Percentiles rank a stretch among this genome's conserved stretches.
These are phyloP conservation scores for Solanum clarkiae DNA, from an alignment of 257 asterid species.

Conservation along the genomic window DNA sequence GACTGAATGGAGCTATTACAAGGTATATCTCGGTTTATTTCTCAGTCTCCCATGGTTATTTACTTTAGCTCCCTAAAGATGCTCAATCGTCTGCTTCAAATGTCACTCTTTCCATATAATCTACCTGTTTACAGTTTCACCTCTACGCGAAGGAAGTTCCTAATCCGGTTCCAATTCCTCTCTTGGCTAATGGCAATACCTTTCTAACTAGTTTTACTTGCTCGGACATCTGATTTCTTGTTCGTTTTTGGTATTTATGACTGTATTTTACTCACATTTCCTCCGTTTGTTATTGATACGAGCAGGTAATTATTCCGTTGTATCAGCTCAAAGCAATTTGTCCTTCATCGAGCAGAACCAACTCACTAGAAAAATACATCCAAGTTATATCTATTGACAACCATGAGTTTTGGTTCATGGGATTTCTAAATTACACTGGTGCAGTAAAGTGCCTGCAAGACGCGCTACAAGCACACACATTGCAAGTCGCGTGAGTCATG, in stretches of 20 bases:
- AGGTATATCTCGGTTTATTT: conserved; percentile 33
- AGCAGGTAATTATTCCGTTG: conserved; percentile 75
- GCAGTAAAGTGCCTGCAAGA: conserved; percentile 68
- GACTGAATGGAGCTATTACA: conserved; percentile 91
- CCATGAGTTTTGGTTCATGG: conserved; percentile 97
- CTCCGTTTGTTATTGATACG: not conserved
- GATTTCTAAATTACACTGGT: conserved; percentile 59
- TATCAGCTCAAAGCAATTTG: conserved; percentile 78
- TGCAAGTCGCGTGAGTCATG: conserved; percentile 20
- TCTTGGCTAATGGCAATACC: not conserved
- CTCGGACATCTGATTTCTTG: not conserved
- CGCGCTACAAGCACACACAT: conserved; percentile 21
- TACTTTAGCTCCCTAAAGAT: not conserved
- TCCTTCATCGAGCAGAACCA: conserved; percentile 65
- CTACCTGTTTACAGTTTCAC: not conserved
- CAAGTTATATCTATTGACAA: conserved; percentile 78
- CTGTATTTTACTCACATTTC: not conserved
- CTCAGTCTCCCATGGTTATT: not conserved
- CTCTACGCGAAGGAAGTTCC: not conserved
- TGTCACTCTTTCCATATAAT: not conserved
- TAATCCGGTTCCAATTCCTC: not conserved
- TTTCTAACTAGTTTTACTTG: not conserved
- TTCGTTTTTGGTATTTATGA: not conserved
- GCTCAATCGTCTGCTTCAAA: not conserved
- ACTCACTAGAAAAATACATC: conserved; percentile 69